Evolutionary conservation across 441 rosid species (phyloP), one percentile per base, ranked within the genome.

Genomic region (Melastoma candidum): DNA sequence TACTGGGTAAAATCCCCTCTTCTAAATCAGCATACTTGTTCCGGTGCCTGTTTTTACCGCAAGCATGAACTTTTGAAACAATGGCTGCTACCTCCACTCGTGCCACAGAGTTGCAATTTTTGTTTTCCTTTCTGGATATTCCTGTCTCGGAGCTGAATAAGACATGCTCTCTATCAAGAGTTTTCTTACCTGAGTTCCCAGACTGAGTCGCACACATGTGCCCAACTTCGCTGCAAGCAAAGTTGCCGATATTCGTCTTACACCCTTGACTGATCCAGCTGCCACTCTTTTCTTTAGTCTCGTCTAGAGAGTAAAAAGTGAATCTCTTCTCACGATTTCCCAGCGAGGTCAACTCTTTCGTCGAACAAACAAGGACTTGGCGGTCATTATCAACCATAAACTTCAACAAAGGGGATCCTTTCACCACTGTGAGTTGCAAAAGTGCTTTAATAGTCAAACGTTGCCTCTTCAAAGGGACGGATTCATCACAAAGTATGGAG

Each of bases 21-120:
- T 32, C 47, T 48, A 39, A 32, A 46, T 53, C 51, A 13, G 48
- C 55, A 48, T 58, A 47, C 43, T 51, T 70, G 44, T 51, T 61
- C 48, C 29, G 57, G 43, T 11, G 47, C n/a, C 24, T 12, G 8
- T 36, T 1, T 36, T 36, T 36, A 6, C 41, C 8, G 29, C 49
- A 60, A 51, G 5, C 66, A 39, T 58, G 69, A 47, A 65, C 47
- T 53, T 71, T 72, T 57, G 82, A 64, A 48, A 85, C 78, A 46
- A 77, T 64, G 14, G 98, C 94, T 5, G 89, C 98, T 57, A 92
- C 76, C 75, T 92, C 98, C 7, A 49, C 66, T 41, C 57, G 70
- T 36, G 66, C 66, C 49, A 41, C 61, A 53, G 63, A 54, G 68
- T 49, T 59, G 7, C 47, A 61, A 26, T 62, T 61, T 9, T 36